Evolutionary conservation across 2,329 filamentous ascomycete species (phyloP).

Genomic region (Pseudogymnoascus sp.): DNA sequence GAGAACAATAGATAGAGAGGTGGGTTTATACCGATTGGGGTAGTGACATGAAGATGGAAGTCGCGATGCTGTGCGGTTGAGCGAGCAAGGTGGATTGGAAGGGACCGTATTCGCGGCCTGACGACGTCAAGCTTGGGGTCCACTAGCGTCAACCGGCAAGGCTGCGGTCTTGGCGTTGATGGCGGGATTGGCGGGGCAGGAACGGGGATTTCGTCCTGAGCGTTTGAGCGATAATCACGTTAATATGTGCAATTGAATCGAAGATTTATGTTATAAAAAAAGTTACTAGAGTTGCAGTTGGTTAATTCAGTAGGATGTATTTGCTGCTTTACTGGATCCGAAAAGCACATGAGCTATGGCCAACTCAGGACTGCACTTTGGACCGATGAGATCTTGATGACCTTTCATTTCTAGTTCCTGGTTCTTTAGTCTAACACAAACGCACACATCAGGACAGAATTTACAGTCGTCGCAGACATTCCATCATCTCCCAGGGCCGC

Average conservation of each 20-base stretch:
- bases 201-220: neutral
- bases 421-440: neutral
- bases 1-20: neutral
- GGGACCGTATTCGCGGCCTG: neutral
- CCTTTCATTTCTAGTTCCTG: no score
- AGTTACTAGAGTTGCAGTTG: no score
- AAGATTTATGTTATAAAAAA: neutral
- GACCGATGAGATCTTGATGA: no score
- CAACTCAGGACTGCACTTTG: no score
- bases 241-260: neutral
- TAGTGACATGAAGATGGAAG: neutral
- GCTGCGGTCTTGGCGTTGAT: slow-evolving; percentile 38
- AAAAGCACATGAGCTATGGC: no score
- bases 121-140: neutral
- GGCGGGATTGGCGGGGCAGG: slow-evolving; percentile 32
- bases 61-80: slow-evolving; percentile 18
- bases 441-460: neutral
- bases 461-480: neutral
- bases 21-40: neutral
- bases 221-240: neutral
- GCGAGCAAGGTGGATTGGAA: slow-evolving; percentile 8
- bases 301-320: no score
- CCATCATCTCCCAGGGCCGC: neutral
- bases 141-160: slow-evolving; percentile 39
- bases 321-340: no score